Percentiles rank a stretch among this genome's conserved stretches.
phyloP scores from a whole-genome alignment of 495 filamentous ascomycete genomes.

The Neohortaea acidophila region DNA sequence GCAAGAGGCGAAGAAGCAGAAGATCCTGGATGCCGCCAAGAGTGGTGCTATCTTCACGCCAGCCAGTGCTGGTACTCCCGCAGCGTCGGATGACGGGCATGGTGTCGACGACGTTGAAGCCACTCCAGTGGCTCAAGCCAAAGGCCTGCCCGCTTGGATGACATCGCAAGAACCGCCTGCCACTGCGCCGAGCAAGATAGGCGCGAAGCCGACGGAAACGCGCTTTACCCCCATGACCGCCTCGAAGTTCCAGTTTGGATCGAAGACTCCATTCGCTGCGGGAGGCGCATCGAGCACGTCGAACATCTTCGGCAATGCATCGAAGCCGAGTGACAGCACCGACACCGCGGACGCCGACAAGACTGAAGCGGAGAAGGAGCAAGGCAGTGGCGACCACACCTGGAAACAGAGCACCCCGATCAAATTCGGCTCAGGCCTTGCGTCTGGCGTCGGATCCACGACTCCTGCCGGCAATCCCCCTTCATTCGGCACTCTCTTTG shows the following conservation, averaged over 20 bases:
- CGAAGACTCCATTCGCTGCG: conserved; percentile 1
- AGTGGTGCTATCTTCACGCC: conserved; percentile 3
- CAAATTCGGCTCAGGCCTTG: conserved; percentile 14
- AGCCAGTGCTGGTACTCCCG: background rate
- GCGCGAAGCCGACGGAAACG: no score
- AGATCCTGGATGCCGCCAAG: conserved; percentile 15
- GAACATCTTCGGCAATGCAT: conserved; percentile 2
- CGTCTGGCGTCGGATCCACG: conserved; percentile 4
- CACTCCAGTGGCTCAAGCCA: conserved; percentile 4
- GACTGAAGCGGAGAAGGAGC: conserved; percentile 3
- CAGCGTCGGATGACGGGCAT: background rate
- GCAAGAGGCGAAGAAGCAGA: conserved; percentile 15
- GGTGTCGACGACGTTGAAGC: conserved; percentile 7
- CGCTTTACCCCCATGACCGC: no score
- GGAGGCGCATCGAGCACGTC: background rate
- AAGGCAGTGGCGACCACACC: conserved; percentile 10
- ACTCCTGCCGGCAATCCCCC: conserved; percentile 14
- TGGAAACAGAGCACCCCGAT: conserved; percentile 18
- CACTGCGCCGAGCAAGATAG: conserved; percentile 7
- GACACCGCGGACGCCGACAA: background rate
- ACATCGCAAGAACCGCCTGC: background rate
- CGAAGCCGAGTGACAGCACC: background rate
- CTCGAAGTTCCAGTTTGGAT: background rate
- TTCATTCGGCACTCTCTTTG: conserved; percentile 9
- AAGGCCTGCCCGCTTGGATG: conserved; percentile 16